Evolutionary conservation across 2,329 filamentous ascomycete species (phyloP), one percentile per base, ranked within the genome.

Genomic region (Sporothrix brunneoviolacea): DNA sequence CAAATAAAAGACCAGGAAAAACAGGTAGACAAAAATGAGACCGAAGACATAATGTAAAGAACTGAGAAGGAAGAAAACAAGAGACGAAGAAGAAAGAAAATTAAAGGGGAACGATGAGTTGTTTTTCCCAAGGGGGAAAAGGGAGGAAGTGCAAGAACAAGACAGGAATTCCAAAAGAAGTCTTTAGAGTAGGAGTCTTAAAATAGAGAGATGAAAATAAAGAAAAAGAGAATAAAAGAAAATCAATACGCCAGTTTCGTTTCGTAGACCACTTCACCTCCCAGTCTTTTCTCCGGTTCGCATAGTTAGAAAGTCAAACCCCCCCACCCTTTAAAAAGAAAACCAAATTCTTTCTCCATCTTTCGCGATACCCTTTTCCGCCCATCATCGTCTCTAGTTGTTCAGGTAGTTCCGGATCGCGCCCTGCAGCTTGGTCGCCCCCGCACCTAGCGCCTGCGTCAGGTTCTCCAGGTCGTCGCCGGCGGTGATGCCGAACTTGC

Each of bases 381-480:
- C 19, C 30, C 10, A n/a, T 36, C n/a, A 2, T 9, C 15, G 6
- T 12, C 28, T 55, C 68, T 70, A 84, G 67, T 74, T 78, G 59
- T 79, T 77, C 50, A 84, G 70, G 64, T 84, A 85, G 59, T 73
- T 76, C 57, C 80, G 74, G 60, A 86, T 82, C 42, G 81, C 75
- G 63, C 87, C 89, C 72, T 96, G 90, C 63, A 97, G 74, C 68
- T 83, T 86, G 41, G 77, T 81, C 13, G 90, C 90, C 37, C 90
- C 91, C 62, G 96, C 90, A 27, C 91, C 93, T 4, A 96, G 72
- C 56, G 89, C 77, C 59, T 83, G 82, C 21, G 84, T 86, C 60
- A 97, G 68, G 67, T 95, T 95, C 68, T 98, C 93, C 50, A 98
- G 71, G 67, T 98, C 93, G 64, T 98, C 93, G 51, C 90, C 91